Percentiles rank a stretch among this genome's conserved stretches.
phyloP scores from a whole-genome alignment of 805 yeast species.

The Starmerella powellii region DNA sequence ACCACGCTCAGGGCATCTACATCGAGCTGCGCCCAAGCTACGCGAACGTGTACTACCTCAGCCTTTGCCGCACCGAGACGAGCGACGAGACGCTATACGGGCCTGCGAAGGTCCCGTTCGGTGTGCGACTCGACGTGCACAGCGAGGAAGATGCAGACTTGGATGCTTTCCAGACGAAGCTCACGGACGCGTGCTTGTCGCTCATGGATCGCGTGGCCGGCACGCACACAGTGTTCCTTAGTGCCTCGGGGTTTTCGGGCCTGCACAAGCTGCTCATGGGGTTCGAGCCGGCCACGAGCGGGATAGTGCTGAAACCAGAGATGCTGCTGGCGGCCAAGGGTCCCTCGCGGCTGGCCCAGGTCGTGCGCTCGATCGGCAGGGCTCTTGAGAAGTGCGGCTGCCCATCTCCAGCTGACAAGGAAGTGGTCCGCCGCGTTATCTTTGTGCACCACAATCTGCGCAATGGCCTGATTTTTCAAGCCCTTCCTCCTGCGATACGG shows the following conservation, averaged over 20 bases:
- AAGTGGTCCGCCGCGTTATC: slow-evolving; percentile 31
- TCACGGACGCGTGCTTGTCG: slow-evolving; percentile 2
- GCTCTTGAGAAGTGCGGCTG: slow-evolving; percentile 2
- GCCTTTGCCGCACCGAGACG: slow-evolving; percentile 22
- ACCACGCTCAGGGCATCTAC: slow-evolving; percentile 52
- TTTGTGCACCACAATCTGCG: slow-evolving; percentile 70
- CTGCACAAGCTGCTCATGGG: slow-evolving; percentile 13
- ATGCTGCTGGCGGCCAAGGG: neutral
- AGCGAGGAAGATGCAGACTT: neutral
- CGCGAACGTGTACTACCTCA: slow-evolving; percentile 58
- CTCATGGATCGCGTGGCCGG: neutral
- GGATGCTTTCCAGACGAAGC: neutral
- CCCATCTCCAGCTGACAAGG: too few relatives aligned
- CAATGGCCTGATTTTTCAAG: slow-evolving; percentile 60
- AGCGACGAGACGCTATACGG: slow-evolving; percentile 4
- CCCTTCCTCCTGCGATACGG: slow-evolving; percentile 45
- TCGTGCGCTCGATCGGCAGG: slow-evolving; percentile 6
- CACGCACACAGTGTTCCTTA: slow-evolving; percentile 8
- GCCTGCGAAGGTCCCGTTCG: slow-evolving; percentile 5
- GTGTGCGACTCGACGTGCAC: neutral
- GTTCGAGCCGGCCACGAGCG: slow-evolving; percentile 7
- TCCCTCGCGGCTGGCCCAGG: slow-evolving; percentile 6
- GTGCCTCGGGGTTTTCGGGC: slow-evolving; percentile 17
- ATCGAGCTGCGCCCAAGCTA: slow-evolving; percentile 68
- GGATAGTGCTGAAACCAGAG: slow-evolving; percentile 8